A percentile compares a stretch with the other conserved stretches of the same genome.
Evolutionary conservation across 176 grass and related monocot species (phyloP).

Genomic region (Chloris gayana): DNA sequence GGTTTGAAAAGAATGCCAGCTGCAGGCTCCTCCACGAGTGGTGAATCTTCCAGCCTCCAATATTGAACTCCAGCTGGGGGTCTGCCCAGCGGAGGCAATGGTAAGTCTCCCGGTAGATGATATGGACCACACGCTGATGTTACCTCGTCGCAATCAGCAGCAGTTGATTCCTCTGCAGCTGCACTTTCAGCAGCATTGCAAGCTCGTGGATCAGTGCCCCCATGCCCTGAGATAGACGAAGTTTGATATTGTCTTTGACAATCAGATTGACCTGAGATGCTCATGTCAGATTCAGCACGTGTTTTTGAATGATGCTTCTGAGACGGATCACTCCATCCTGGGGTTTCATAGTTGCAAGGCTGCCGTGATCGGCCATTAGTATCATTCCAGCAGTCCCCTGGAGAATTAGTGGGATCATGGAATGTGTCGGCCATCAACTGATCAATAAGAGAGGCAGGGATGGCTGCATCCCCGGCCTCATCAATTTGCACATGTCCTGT

Average conservation of each 20-base stretch:
- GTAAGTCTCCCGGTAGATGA: conserved; percentile 1
- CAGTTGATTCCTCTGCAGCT: neutral
- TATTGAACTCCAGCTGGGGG: conserved; percentile 17
- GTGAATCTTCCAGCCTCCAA: conserved; percentile 27
- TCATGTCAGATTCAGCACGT: conserved; percentile 45
- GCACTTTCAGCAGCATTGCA: conserved; percentile 15
- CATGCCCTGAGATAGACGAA: conserved; percentile 1
- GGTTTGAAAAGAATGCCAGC: neutral
- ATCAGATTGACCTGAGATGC: conserved; percentile 52
- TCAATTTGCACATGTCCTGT: conserved; percentile 23
- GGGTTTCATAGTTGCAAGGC: conserved; percentile 37
- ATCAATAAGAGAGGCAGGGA: conserved; percentile 24
- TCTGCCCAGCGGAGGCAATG: neutral
- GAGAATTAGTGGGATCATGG: conserved; percentile 45
- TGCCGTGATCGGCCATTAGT: conserved; percentile 33
- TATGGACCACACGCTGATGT: conserved; percentile 25
- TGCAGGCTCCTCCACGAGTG: conserved; percentile 1
- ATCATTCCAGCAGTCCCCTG: conserved; percentile 58
- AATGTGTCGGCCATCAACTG: conserved; percentile 41
- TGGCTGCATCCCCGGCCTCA: neutral
- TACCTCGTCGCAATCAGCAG: conserved; percentile 27
- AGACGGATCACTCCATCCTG: conserved; percentile 21
- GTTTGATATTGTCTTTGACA: conserved; percentile 22
- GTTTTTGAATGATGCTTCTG: conserved; percentile 19
- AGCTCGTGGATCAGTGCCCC: neutral